Base-by-base conservation (phyloP, 2,329 filamentous ascomycete genomes). In the Cladophialophora carrionii region DNA sequence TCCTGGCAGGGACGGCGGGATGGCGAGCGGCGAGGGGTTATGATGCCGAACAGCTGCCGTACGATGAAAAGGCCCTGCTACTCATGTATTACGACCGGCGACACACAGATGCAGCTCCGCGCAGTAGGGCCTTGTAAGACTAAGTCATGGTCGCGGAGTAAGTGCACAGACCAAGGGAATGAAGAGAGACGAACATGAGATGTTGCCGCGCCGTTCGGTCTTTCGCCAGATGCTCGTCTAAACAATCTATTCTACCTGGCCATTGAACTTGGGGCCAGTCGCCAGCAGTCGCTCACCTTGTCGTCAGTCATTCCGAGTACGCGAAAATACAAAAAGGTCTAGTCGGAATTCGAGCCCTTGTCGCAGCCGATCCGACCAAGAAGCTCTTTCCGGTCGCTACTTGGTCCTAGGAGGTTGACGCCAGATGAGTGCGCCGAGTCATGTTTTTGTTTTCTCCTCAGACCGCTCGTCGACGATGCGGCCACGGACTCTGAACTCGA, bases 361-460 rank as follows among this genome's bases (percentile, higher is more conserved):
- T 76, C 74, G 55, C 74, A 76, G 8, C 74, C 74, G 57, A 76
- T 76, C 41, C 74, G 63, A 26, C 74, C 73, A 37, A 76, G 68
- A 43, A 76, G 69, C 52, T 74, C 72, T 66, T 75, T 76, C 24
- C 71, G 59, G 57, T 72, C 70, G 63, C 68, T 70, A 57, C 69
- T 67, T 3, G 59, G 65, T 1, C 64, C 65, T 5, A 71, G 60
- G 6, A 71, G 57, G 59, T 70, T 73, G 56, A 72, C 68, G 43
- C 70, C 62, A 17, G 69, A 70, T 2, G 70, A 64, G 52, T 71
- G 69, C 20, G 66, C 69, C 17, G 64, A 64, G 22, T 68, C 71
- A 24, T 70, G 61, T 52, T 67, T 70, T 31, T 59, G 37, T 55
- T 66, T 69, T 37, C 62, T 59, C 62, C 62, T 53, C 24, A 53